Evolutionary conservation across 805 yeast species (phyloP), one percentile per base, ranked within the genome.

Genomic region (Suhomyces sp.): DNA sequence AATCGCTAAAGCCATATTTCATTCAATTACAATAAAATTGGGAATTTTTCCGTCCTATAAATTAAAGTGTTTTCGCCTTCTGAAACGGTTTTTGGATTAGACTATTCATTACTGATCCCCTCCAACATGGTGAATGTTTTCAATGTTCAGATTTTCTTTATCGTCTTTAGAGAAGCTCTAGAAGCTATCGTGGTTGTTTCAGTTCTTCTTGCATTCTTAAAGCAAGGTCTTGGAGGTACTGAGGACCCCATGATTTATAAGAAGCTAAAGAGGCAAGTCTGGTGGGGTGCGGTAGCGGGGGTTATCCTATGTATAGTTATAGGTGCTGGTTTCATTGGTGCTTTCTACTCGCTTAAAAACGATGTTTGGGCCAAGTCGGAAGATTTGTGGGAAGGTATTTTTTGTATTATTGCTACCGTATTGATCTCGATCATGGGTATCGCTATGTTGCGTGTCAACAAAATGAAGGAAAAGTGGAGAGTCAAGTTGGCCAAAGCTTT

Each of bases 391-490:
- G 67, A 63, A 50, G 67, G 65, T 49, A 53, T 58, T 20, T 63
- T 63, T 58, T 61, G 65, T 48, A 55, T 62, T 35, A 57, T 63
- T 44, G 67, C 67, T 3, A 52, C 67, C 4, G 54, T 59, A 8
- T 58, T 63, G 60, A 63, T 63, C 50, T 57, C 67, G 4, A 29
- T 60, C 44, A 63, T 63, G 67, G 65, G 67, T 19, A 57, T 63
- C 49, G 66, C 67, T 52, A 63, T 63, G 66, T 61, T 63, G 57
- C 62, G 67, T 48, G 58, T 63, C 55, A 63, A 63, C 58, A 63
- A 63, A 54, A 63, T 63, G 67, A 59, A 58, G 53, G 67, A 62
- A 52, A 63, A 63, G 60, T 63, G 67, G 67, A 59, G 67, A 58
- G 57, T 62, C 47, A 63, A 61, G 61, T 58, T 63, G 57, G 66